phyloP scores from a whole-genome alignment of 2,329 filamentous ascomycete species.

The Fusarium praegraminearum region DNA sequence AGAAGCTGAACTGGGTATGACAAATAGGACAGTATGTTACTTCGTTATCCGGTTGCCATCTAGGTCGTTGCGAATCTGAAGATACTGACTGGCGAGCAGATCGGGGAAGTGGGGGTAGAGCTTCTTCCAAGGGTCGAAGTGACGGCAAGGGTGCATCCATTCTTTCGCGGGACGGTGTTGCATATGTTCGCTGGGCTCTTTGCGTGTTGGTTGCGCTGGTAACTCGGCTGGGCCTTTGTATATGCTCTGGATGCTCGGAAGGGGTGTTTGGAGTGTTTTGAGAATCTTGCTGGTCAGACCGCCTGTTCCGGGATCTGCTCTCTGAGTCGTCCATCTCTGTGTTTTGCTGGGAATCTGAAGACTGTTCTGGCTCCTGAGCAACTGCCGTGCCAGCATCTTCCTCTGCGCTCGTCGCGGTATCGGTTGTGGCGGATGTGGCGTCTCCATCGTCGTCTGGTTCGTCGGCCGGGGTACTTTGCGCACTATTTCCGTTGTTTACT shows the following conservation, averaged over 20 bases:
- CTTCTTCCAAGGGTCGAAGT: constrained; percentile 27
- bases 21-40: constrained; percentile 89
- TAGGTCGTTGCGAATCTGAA: constrained; percentile 70
- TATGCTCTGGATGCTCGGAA: not conserved
- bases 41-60: constrained; percentile 90
- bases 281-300: constrained; percentile 2
- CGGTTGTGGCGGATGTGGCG: not conserved
- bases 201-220: constrained; percentile 9
- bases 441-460: constrained; percentile 13
- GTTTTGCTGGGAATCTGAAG: constrained; percentile 3
- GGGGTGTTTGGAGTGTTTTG: constrained; percentile 3
- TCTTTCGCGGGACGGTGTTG: constrained; percentile 45
- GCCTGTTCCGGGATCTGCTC: constrained; percentile 10
- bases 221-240: constrained; percentile 4
- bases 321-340: not conserved
- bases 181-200: constrained; percentile 26
- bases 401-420: constrained; percentile 1
- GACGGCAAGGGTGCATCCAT: constrained; percentile 48
- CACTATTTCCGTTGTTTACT: constrained; percentile 2
- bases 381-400: not conserved
- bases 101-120: constrained; percentile 39
- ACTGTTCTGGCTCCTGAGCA: constrained; percentile 14
- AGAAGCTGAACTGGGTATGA: constrained; percentile 80
- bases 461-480: not conserved
- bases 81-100: constrained; percentile 34